A percentile compares a stretch with the other conserved stretches of the same genome.
Conservation (phyloP, 1,139 yeast genomes). For the Pichia sp. region DNA sequence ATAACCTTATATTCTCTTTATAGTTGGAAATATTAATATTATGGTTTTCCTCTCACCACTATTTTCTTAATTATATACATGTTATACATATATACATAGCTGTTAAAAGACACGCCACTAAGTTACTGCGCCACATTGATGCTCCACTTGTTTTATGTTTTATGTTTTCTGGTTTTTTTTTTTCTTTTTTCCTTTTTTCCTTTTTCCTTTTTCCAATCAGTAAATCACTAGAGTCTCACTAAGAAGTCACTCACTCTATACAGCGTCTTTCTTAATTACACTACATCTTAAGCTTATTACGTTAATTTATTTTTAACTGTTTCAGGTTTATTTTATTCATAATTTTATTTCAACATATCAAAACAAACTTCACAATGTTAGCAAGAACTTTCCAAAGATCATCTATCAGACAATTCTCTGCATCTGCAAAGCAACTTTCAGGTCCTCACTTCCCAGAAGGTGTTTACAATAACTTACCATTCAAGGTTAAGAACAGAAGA, state of each 20-base stretch:
- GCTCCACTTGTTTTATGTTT: not conserved
- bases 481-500: slow-evolving; percentile 86
- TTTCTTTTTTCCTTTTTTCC: not conserved
- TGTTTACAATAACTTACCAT: slow-evolving; percentile 86
- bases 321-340: too few species aligned
- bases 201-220: not conserved
- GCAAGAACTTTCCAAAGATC: slow-evolving; percentile 32
- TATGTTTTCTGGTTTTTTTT: not conserved
- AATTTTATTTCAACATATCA: not conserved
- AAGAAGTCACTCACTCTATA: too few species aligned
- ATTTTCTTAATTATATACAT: too few species aligned
- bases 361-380: slow-evolving; percentile 25
- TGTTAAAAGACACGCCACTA: too few species aligned
- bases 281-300: too few species aligned
- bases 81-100: too few species aligned
- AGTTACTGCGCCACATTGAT: not conserved
- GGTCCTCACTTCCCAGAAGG: slow-evolving; percentile 64
- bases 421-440: slow-evolving; percentile 33
- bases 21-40: too few species aligned
- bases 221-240: too few species aligned
- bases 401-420: slow-evolving; percentile 14
- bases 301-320: too few species aligned
- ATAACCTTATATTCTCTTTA: too few species aligned
- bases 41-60: too few species aligned
- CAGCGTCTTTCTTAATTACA: too few species aligned